These are phyloP conservation scores for Pichia sp. DNA, from an alignment of 1,139 yeast genomes.

Conservation along the genomic window DNA sequence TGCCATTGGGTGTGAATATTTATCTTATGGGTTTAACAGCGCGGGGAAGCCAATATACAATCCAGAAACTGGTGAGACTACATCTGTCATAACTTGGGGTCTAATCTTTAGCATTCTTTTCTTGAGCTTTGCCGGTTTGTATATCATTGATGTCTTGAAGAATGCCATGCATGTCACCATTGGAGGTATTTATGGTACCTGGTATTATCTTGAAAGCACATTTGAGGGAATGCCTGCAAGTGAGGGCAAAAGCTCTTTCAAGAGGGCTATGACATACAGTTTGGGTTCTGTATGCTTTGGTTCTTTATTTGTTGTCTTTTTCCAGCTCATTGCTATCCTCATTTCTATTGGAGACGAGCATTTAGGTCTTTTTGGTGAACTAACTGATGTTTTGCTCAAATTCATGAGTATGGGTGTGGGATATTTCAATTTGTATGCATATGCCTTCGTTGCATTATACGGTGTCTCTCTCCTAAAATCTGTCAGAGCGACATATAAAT, in stretches of 20 bases:
- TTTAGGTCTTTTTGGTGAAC: constrained; percentile 44
- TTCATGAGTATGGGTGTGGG: constrained; percentile 33
- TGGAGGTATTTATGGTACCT: constrained; percentile 82
- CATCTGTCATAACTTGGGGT: constrained; percentile 56
- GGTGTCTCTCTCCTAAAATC: constrained; percentile 71
- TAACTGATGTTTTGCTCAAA: constrained; percentile 32
- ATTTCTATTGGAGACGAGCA: constrained; percentile 13
- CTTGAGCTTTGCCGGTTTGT: constrained; percentile 64
- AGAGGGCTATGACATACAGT: constrained; percentile 76
- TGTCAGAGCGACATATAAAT: constrained; percentile 72
- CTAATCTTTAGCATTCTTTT: constrained; percentile 52
- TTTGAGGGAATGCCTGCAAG: constrained; percentile 76
- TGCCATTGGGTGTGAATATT: constrained; percentile 18
- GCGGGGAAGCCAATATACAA: constrained; percentile 42
- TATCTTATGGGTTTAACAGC: constrained; percentile 40
- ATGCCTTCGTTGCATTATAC: constrained; percentile 79
- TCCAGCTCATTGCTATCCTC: constrained; percentile 40
- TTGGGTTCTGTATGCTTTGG: constrained; percentile 92
- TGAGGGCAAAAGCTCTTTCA: constrained; percentile 79
- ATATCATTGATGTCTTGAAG: constrained; percentile 76
- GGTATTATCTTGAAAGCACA: constrained; percentile 73
- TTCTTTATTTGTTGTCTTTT: constrained; percentile 68
- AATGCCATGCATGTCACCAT: constrained; percentile 82
- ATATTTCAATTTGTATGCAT: constrained; percentile 86
- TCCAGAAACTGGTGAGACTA: too few relatives aligned